phyloP scores from a whole-genome alignment of 2,329 filamentous ascomycete species.

The Claviceps pazoutovae region DNA sequence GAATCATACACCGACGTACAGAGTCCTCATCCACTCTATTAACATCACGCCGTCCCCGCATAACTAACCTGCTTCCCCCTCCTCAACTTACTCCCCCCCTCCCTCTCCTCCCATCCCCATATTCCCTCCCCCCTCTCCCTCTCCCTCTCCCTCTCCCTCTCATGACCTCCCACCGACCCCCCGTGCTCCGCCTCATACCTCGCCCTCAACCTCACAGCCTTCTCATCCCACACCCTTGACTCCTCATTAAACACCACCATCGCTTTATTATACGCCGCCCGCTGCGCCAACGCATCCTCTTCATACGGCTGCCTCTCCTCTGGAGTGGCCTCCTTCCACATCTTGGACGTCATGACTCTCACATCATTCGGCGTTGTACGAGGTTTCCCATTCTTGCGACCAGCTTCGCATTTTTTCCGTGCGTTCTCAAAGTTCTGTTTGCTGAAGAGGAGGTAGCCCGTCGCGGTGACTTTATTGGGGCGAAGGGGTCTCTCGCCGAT shows the following conservation, averaged over 20 bases:
- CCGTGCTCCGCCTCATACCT: slow-evolving; percentile 39
- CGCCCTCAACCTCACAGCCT: slow-evolving; percentile 40
- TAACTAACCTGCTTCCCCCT: slow-evolving; percentile 26
- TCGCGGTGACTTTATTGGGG: slow-evolving; percentile 61
- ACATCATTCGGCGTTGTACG: slow-evolving; percentile 66
- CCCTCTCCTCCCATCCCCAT: slow-evolving; percentile 11
- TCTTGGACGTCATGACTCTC: slow-evolving; percentile 69
- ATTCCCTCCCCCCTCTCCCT: too few relatives aligned
- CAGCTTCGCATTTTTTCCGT: slow-evolving; percentile 46
- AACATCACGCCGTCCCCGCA: slow-evolving; percentile 18
- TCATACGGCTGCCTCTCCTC: slow-evolving; percentile 67
- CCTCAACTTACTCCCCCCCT: slow-evolving; percentile 18
- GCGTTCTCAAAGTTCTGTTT: slow-evolving; percentile 59
- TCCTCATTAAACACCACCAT: slow-evolving; percentile 45
- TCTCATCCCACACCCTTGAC: slow-evolving; percentile 58
- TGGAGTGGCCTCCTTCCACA: slow-evolving; percentile 69
- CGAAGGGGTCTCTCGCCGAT: slow-evolving; percentile 65
- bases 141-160: too few relatives aligned
- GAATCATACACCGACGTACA: too few relatives aligned
- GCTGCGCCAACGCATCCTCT: slow-evolving; percentile 57
- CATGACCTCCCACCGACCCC: too few relatives aligned
- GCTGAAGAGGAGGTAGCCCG: slow-evolving; percentile 82
- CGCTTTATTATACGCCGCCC: slow-evolving; percentile 45
- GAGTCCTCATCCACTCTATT: slow-evolving; percentile 6
- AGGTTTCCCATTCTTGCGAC: slow-evolving; percentile 46